A percentile compares a stretch with the other conserved stretches of the same genome.
These are phyloP conservation scores for Elsinoe arachidis DNA, from an alignment of 2,329 filamentous ascomycete genomes.

Conservation along the genomic window DNA sequence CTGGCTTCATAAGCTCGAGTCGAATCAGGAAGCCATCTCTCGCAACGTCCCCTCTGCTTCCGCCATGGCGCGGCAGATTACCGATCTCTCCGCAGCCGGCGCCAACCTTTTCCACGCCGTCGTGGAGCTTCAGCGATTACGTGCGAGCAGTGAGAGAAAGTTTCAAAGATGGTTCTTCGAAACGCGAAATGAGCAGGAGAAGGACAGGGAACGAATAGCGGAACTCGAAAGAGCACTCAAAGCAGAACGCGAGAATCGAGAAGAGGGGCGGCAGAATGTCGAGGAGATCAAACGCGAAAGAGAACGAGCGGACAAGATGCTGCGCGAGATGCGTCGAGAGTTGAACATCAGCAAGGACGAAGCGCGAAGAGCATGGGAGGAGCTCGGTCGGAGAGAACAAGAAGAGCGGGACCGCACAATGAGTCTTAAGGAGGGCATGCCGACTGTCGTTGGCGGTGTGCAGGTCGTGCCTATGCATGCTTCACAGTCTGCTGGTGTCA, in stretches of 20 bases:
- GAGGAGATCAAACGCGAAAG: conserved; percentile 62
- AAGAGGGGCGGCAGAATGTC: conserved; percentile 57
- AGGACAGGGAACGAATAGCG: conserved; percentile 70
- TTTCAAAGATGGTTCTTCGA: conserved; percentile 99
- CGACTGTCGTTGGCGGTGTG: conserved; percentile 83
- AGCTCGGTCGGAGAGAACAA: conserved; percentile 84
- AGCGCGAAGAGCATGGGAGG: conserved; percentile 91
- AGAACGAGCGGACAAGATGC: conserved; percentile 61
- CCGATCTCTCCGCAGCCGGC: conserved; percentile 90
- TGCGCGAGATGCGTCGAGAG: conserved; percentile 88
- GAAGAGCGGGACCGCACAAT: conserved; percentile 81
- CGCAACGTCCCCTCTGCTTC: conserved; percentile 68
- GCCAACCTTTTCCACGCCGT: conserved; percentile 97
- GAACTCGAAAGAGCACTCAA: conserved; percentile 69
- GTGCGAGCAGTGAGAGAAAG: conserved; percentile 91
- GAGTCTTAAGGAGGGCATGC: conserved; percentile 77
- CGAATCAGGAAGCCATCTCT: conserved; percentile 78
- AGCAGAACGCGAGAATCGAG: conserved; percentile 61
- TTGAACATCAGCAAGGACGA: conserved; percentile 93
- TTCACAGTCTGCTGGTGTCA: conserved; percentile 43
- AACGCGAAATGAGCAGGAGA: conserved; percentile 79
- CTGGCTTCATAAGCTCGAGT: conserved; percentile 88
- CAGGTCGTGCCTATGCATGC: conserved; percentile 91
- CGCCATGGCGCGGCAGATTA: conserved; percentile 87
- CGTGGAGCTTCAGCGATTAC: conserved; percentile 85